Conservation (phyloP, 495 filamentous ascomycete species). For the Trichoderma erinaceum region DNA sequence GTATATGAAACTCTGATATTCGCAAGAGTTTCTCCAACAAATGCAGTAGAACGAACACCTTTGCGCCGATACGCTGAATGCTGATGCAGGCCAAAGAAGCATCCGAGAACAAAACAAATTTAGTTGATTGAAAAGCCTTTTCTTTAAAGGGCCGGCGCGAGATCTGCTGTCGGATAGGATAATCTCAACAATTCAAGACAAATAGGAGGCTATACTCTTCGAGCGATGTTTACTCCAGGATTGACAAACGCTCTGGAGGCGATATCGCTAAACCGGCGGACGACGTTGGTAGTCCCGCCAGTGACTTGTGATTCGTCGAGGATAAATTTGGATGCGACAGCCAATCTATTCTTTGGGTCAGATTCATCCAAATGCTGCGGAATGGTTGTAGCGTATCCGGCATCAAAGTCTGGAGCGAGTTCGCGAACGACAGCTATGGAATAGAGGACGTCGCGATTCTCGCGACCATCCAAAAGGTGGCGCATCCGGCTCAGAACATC, state of each 20-base stretch:
- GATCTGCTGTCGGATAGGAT: not conserved
- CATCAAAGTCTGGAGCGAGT: constrained; percentile 58
- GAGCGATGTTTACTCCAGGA: constrained; percentile 14
- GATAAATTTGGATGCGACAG: constrained; percentile 76
- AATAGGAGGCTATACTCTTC: constrained; percentile 15
- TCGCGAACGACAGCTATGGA: constrained; percentile 76
- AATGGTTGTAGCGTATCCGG: constrained; percentile 54
- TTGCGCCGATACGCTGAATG: not conserved
- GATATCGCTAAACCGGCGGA: constrained; percentile 70
- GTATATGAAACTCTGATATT: not conserved
- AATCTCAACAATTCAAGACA: not conserved
- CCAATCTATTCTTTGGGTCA: constrained; percentile 64
- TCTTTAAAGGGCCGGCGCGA: no score
- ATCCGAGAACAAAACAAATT: not conserved
- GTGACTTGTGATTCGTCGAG: constrained; percentile 62
- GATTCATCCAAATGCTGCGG: constrained; percentile 60
- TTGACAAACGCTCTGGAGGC: constrained; percentile 35
- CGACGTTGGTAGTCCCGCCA: constrained; percentile 70
- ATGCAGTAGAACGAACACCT: not conserved
- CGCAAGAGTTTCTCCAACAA: not conserved
- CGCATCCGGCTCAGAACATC: constrained; percentile 56
- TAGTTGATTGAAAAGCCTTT: not conserved
- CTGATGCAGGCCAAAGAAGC: not conserved
- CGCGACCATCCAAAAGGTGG: constrained; percentile 63
- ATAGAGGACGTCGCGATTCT: constrained; percentile 90